Evolutionary conservation across 768 basidiomycete genomes (phyloP).

Genomic region (Suillus alpinus): DNA sequence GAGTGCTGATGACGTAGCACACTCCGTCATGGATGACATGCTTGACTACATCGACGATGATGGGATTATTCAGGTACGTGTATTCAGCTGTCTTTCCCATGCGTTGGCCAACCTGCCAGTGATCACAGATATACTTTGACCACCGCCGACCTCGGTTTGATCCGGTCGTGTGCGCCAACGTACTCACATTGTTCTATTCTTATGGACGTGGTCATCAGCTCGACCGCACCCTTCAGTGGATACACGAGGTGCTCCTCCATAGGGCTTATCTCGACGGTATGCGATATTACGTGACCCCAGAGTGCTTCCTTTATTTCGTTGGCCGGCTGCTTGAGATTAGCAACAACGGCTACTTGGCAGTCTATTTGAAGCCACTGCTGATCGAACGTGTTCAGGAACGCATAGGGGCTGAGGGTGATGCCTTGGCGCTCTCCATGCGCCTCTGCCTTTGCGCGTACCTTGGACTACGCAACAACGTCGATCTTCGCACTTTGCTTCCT

Average conservation of each 20-base stretch:
- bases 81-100: background rate
- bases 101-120: background rate
- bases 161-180: constrained; percentile 52
- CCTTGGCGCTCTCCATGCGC: constrained; percentile 57
- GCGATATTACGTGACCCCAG: constrained; percentile 50
- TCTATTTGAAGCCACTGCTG: constrained; percentile 37
- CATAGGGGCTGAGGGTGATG: constrained; percentile 46
- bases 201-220: constrained; percentile 48
- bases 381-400: constrained; percentile 47
- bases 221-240: constrained; percentile 44
- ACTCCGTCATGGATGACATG: constrained; percentile 56
- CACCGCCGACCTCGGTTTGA: constrained; percentile 49
- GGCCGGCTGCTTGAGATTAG: constrained; percentile 40
- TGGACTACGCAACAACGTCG: constrained; percentile 41
- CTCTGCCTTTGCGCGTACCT: constrained; percentile 44
- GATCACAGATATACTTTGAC: constrained; percentile 50
- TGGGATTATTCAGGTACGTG: constrained; percentile 46
- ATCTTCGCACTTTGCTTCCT: constrained; percentile 42
- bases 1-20: constrained; percentile 29
- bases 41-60: constrained; percentile 46
- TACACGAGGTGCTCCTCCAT: constrained; percentile 46
- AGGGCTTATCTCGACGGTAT: constrained; percentile 56
- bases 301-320: constrained; percentile 53
- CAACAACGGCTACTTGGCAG: constrained; percentile 32
- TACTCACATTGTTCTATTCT: constrained; percentile 47